These are phyloP conservation scores for Galerina sulciceps DNA, from an alignment of 768 basidiomycete genomes.

Conservation along the genomic window DNA sequence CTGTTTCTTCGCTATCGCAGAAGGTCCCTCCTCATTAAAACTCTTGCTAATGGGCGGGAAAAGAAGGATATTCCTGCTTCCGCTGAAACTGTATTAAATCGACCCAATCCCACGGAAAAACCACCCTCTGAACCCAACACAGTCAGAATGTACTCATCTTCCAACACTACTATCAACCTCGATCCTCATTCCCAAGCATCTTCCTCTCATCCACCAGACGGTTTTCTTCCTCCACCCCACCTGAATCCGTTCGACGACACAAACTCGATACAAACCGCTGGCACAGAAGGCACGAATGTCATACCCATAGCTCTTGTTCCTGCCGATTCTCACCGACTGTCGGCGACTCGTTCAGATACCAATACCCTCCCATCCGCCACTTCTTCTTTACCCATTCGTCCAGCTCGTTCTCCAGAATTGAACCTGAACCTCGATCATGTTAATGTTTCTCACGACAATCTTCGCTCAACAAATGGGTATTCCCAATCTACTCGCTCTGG, in stretches of 20 bases:
- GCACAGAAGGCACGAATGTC: slow-evolving; percentile 81
- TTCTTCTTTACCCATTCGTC: slow-evolving; percentile 55
- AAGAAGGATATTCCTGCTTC: slow-evolving; percentile 71
- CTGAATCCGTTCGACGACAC: slow-evolving; percentile 79
- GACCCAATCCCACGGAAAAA: slow-evolving; percentile 84
- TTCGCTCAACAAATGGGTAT: slow-evolving; percentile 39
- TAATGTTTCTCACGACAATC: slow-evolving; percentile 59
- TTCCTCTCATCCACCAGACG: slow-evolving; percentile 32
- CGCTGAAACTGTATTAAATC: slow-evolving; percentile 77
- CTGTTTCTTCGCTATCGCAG: slow-evolving; percentile 71
- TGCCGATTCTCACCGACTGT: slow-evolving; percentile 49
- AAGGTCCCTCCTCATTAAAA: slow-evolving; percentile 46
- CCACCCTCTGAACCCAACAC: slow-evolving; percentile 41
- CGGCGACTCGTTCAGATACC: slow-evolving; percentile 30
- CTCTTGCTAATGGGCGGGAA: slow-evolving; percentile 36
- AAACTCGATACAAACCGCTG: slow-evolving; percentile 83
- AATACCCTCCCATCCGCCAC: slow-evolving; percentile 34
- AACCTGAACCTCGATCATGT: slow-evolving; percentile 67
- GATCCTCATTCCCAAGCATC: slow-evolving; percentile 53
- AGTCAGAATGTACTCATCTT: slow-evolving; percentile 54
- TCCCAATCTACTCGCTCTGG: slow-evolving; percentile 60
- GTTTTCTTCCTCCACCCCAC: slow-evolving; percentile 35
- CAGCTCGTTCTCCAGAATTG: slow-evolving; percentile 62
- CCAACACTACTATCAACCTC: slow-evolving; percentile 60
- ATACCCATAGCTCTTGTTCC: slow-evolving; percentile 85